These are phyloP conservation scores for Melaleuca quinquenervia DNA, from an alignment of 345 rosid genomes.

Conservation along the genomic window DNA sequence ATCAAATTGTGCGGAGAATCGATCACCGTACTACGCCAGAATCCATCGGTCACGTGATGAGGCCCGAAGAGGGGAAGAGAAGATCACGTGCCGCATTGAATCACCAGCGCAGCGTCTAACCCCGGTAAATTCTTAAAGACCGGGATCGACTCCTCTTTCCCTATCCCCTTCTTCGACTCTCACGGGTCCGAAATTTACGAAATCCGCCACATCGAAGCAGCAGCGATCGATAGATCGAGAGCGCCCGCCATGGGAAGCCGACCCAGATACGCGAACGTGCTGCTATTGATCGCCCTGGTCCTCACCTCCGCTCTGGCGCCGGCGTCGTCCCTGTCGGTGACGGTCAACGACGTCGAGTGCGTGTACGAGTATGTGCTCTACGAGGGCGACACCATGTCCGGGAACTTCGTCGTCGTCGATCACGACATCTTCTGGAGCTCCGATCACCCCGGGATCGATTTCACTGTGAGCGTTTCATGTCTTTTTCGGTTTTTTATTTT, in stretches of 20 bases:
- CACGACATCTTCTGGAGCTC: slow-evolving; percentile 98
- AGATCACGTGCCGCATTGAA: not conserved
- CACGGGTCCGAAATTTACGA: too few species aligned
- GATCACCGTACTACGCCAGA: not conserved
- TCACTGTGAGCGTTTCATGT: slow-evolving; percentile 26
- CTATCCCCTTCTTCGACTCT: not conserved
- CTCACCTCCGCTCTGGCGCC: not conserved
- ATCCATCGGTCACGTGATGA: not conserved
- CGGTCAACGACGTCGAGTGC: slow-evolving; percentile 80
- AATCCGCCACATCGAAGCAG: not conserved
- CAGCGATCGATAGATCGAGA: not conserved
- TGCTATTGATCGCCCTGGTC: not conserved
- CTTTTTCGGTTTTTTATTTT: not conserved
- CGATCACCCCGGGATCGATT: slow-evolving; percentile 97
- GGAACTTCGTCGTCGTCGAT: slow-evolving; percentile 95
- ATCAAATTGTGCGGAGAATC: too few species aligned
- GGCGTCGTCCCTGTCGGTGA: slow-evolving; percentile 62
- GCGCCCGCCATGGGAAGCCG: not conserved
- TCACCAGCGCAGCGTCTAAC: not conserved
- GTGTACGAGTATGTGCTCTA: slow-evolving; percentile 87
- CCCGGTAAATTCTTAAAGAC: not conserved
- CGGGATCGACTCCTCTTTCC: not conserved
- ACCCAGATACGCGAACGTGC: not conserved
- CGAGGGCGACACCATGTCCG: slow-evolving; percentile 86
- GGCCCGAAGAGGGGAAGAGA: not conserved